Evolutionary conservation across 306 rosid genomes (phyloP).

Genomic region (Geum urbanum): DNA sequence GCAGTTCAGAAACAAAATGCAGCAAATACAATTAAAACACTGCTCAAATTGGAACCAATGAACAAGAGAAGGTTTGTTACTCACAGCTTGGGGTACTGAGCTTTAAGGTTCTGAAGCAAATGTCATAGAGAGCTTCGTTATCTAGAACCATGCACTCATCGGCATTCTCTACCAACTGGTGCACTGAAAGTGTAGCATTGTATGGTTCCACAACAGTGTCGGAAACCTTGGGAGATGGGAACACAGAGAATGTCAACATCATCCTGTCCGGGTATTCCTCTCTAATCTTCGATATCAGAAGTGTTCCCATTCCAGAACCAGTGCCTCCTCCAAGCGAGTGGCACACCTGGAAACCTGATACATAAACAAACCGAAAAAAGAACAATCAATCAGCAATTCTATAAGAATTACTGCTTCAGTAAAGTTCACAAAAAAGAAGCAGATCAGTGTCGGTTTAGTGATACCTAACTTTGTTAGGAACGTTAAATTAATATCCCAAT

Average conservation of each 20-base stretch:
- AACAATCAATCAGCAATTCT: not conserved
- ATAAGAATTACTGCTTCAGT: slow-evolving; percentile 14
- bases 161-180: slow-evolving; percentile 89
- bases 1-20: slow-evolving; percentile 16
- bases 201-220: slow-evolving; percentile 97
- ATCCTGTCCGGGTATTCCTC: slow-evolving; percentile 92
- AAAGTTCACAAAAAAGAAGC: not conserved
- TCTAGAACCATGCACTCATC: slow-evolving; percentile 98
- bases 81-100: slow-evolving; percentile 96
- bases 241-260: slow-evolving; percentile 94
- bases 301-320: slow-evolving; percentile 93
- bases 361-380: slow-evolving; percentile 7
- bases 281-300: slow-evolving; percentile 82
- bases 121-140: slow-evolving; percentile 90
- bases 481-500: not conserved
- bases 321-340: slow-evolving; percentile 98
- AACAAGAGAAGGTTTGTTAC: slow-evolving; percentile 15
- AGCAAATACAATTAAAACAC: not conserved
- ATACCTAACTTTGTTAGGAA: not conserved
- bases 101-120: slow-evolving; percentile 89
- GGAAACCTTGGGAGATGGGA: slow-evolving; percentile 96
- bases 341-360: slow-evolving; percentile 87
- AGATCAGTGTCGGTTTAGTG: slow-evolving; percentile 25
- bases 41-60: not conserved
- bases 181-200: slow-evolving; percentile 89